Conservation (phyloP, 2,329 filamentous ascomycete genomes). For the Sarocladium strictum region DNA sequence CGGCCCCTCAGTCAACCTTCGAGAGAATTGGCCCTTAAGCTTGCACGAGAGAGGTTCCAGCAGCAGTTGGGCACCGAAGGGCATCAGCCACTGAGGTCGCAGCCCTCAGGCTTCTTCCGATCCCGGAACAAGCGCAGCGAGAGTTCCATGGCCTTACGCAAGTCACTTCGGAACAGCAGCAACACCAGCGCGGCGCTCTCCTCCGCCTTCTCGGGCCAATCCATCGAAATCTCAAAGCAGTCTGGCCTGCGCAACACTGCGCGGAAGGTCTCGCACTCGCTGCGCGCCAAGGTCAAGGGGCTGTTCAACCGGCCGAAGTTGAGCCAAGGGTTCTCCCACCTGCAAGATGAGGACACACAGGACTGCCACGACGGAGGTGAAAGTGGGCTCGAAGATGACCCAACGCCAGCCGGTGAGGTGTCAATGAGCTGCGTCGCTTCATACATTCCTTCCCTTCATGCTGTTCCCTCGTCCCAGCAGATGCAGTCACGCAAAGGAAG, state of each 20-base stretch:
- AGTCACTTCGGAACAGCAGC: constrained; percentile 43
- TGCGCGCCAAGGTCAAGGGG: constrained; percentile 55
- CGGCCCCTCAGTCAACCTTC: constrained; percentile 13
- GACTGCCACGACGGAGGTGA: not conserved
- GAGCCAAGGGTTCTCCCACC: constrained; percentile 6
- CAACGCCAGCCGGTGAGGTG: constrained; percentile 20
- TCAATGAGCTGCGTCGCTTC: constrained; percentile 43
- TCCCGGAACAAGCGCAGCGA: constrained; percentile 29
- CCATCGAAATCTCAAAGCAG: constrained; percentile 19
- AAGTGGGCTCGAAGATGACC: not conserved
- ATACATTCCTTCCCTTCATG: constrained; percentile 44
- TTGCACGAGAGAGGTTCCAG: constrained; percentile 30
- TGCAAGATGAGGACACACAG: not conserved
- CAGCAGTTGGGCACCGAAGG: constrained; percentile 26
- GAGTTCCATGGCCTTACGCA: constrained; percentile 33
- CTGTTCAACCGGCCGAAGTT: constrained; percentile 25
- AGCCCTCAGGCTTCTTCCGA: constrained; percentile 39
- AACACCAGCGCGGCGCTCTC: constrained; percentile 30
- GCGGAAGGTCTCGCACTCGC: constrained; percentile 54
- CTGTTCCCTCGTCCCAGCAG: constrained; percentile 37
- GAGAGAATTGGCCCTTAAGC: constrained; percentile 29
- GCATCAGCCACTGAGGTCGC: constrained; percentile 25
- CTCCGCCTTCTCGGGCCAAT: constrained; percentile 22
- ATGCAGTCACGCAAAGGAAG: constrained; percentile 50
- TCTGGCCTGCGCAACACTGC: constrained; percentile 42